Conservation (phyloP, 1,284 basidiomycete species). For the Malassezia cuniculi region DNA sequence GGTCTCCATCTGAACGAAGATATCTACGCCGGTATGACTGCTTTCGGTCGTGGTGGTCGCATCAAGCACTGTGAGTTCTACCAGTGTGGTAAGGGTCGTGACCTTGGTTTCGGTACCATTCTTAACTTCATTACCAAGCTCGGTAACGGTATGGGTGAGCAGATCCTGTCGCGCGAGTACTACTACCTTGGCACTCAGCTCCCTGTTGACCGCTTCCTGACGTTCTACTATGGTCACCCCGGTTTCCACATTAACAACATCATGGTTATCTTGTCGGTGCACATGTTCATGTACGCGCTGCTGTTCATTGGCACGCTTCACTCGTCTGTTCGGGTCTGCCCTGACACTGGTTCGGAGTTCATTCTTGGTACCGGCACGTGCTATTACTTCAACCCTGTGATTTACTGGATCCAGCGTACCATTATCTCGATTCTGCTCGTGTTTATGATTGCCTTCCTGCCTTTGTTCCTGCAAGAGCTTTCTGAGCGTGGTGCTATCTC, state of each 20-base stretch:
- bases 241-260: constrained; percentile 99
- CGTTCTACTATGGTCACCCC: constrained; percentile 98
- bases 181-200: constrained; percentile 99
- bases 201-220: constrained; percentile 93
- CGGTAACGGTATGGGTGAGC: constrained; percentile 98
- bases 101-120: constrained; percentile 96
- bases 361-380: constrained; percentile 39
- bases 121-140: constrained; percentile 99
- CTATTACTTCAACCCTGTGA: constrained; percentile 44
- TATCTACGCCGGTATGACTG: constrained; percentile 98
- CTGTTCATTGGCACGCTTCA: constrained; percentile 44
- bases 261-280: constrained; percentile 50
- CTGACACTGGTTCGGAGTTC: constrained; percentile 37
- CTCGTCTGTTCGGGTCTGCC: constrained; percentile 38
- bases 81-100: constrained; percentile 90
- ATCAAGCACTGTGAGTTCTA: constrained; percentile 99
- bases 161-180: constrained; percentile 97
- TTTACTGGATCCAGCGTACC: constrained; percentile 45
- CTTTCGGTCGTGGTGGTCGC: constrained; percentile 84
- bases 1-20: constrained; percentile 96
- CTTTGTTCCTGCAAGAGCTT: constrained; percentile 43
- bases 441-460: constrained; percentile 46
- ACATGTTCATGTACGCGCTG: constrained; percentile 44
- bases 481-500: constrained; percentile 43
- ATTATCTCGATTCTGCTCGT: constrained; percentile 45